Evolutionary conservation across 345 rosid genomes (phyloP).

Genomic region (Corchorus olitorius): DNA sequence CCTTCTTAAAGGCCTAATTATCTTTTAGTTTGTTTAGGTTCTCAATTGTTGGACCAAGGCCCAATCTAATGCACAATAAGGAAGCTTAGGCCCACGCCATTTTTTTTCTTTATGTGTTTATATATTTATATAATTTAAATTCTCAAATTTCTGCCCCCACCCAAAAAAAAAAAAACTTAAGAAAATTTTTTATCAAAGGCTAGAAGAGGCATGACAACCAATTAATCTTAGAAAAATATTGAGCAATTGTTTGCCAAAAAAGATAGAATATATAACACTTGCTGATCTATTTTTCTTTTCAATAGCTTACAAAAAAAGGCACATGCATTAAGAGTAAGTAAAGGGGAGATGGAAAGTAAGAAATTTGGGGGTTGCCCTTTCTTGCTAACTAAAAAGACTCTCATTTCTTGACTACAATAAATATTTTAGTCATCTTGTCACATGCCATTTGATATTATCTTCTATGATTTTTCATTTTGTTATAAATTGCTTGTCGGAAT

Average conservation of each 20-base stretch:
- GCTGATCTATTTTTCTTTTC: neutral
- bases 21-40: too few relatives aligned
- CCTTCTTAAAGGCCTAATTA: too few relatives aligned
- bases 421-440: constrained; percentile 1
- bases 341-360: neutral
- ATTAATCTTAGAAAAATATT: neutral
- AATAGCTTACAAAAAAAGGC: neutral
- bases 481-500: neutral
- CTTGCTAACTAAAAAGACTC: neutral
- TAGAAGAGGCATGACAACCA: neutral
- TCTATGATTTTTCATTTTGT: neutral
- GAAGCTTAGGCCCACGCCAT: too few relatives aligned
- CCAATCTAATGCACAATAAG: too few relatives aligned
- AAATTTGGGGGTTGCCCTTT: neutral
- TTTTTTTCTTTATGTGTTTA: too few relatives aligned
- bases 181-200: neutral
- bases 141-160: too few relatives aligned
- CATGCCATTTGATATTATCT: neutral
- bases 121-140: too few relatives aligned
- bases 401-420: neutral
- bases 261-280: neutral
- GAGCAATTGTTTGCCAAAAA: neutral
- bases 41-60: too few relatives aligned
- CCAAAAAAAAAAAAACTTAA: too few relatives aligned
- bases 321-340: neutral